Percentiles rank a stretch among this genome's conserved stretches.
These are phyloP conservation scores for Triangularia setosa DNA, from an alignment of 2,329 filamentous ascomycete species.

Conservation along the genomic window DNA sequence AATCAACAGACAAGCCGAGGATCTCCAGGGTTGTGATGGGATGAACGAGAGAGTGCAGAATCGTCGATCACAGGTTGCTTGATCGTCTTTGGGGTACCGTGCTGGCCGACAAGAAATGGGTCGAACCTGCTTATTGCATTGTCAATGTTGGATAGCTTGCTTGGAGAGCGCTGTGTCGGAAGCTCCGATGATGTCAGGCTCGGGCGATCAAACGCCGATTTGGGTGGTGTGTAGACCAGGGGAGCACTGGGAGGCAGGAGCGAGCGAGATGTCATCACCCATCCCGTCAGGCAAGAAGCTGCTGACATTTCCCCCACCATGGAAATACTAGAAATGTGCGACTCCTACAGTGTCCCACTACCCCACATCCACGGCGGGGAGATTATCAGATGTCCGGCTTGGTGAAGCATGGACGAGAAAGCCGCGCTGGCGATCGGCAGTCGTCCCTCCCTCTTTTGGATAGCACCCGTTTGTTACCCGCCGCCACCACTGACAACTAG, in stretches of 20 bases:
- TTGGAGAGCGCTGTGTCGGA: neutral
- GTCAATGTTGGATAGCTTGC: neutral
- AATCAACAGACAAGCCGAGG: slow-evolving; percentile 1
- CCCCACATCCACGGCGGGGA: neutral
- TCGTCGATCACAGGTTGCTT: slow-evolving; percentile 28
- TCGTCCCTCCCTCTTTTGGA: neutral
- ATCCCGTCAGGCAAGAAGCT: too few species aligned
- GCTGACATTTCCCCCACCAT: too few species aligned
- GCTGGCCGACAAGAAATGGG: slow-evolving; percentile 1
- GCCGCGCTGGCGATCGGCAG: neutral
- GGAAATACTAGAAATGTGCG: neutral
- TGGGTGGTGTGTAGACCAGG: neutral
- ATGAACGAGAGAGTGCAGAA: slow-evolving; percentile 24
- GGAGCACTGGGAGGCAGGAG: too few species aligned
- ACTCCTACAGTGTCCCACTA: neutral
- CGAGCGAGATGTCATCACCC: too few species aligned
- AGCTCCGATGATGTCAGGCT: slow-evolving; percentile 13
- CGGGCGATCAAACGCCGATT: slow-evolving; percentile 19
- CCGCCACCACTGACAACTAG: neutral
- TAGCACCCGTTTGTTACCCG: slow-evolving; percentile 11
- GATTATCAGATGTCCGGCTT: neutral
- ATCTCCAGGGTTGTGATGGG: slow-evolving; percentile 21
- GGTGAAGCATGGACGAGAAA: neutral
- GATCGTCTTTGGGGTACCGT: slow-evolving; percentile 23
- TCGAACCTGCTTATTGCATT: neutral